Percentiles rank a stretch among this genome's conserved stretches.
Evolutionary conservation across 2,329 filamentous ascomycete species (phyloP).

Genomic region (Aspergillus caelatus): DNA sequence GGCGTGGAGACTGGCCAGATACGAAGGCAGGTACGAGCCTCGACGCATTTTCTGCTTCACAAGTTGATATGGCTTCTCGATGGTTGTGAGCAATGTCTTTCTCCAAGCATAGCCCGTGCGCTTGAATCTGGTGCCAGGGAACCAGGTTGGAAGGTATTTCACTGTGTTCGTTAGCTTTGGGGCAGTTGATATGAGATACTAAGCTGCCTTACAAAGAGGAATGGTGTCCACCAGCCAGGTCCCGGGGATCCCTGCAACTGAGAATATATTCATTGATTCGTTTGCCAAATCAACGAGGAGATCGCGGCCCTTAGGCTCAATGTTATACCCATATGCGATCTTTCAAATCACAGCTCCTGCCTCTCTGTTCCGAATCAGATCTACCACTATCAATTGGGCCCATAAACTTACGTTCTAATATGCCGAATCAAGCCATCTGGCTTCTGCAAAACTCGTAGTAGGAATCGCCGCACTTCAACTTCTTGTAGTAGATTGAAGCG

Average conservation of each 20-base stretch:
- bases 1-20: slow-evolving; percentile 38
- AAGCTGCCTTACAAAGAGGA: slow-evolving; percentile 31
- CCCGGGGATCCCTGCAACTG: too few relatives aligned
- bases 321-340: slow-evolving; percentile 40
- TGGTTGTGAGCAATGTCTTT: slow-evolving; percentile 31
- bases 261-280: slow-evolving; percentile 43
- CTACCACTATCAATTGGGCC: not conserved
- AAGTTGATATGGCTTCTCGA: slow-evolving; percentile 47
- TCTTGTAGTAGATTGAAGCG: too few relatives aligned
- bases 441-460: slow-evolving; percentile 45
- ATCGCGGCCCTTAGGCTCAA: slow-evolving; percentile 27
- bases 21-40: slow-evolving; percentile 38
- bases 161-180: slow-evolving; percentile 19
- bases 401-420: slow-evolving; percentile 33
- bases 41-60: slow-evolving; percentile 45
- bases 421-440: slow-evolving; percentile 46
- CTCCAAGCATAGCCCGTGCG: slow-evolving; percentile 40
- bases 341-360: slow-evolving; percentile 46
- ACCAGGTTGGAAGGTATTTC: slow-evolving; percentile 45
- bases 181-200: not conserved
- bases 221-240: slow-evolving; percentile 51
- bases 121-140: slow-evolving; percentile 52
- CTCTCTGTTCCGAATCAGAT: slow-evolving; percentile 26
- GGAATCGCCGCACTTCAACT: slow-evolving; percentile 46
- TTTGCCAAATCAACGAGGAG: slow-evolving; percentile 46